Evolutionary conservation across 83 land plant species (phyloP), one percentile per base, ranked within the genome.

Genomic region (Larix sibirica): DNA sequence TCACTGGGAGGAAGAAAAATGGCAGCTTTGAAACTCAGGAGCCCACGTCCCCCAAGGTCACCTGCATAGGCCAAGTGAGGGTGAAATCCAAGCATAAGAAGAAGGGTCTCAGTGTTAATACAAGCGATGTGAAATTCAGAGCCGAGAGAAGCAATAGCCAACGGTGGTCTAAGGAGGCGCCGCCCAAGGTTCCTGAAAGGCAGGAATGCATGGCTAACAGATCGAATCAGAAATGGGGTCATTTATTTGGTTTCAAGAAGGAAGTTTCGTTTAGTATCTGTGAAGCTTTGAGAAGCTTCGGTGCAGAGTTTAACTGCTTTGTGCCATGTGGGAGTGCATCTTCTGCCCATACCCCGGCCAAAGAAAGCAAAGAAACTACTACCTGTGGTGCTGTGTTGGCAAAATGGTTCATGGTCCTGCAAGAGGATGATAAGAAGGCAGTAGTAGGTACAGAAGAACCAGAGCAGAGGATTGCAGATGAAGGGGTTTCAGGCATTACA

Each of bases 21-120:
- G 89, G 89, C 6, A 85, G 82, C 14, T 92, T 86, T 40, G 94
- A 90, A 38, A 84, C 88, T 20, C 90, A 87, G 28, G 95, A 92
- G 81, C 95, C 95, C 8, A 81, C 91, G 14, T 92, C 95, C 1
- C 95, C 95, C 12, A 92, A 92, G 68, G 94, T 92, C 13, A 92
- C 94, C 47, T 92, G 94, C 89, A 92, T 92, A 65, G 94, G 94
- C 26, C 92, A 92, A 85, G 95, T 92, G 7, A 42, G 95, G 6
- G 95, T 92, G 4, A 92, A 88, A 82, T 85, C 89, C 44, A 90
- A 85, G 91, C 88, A 88, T 79, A 85, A 86, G n/a, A 21, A 62
- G 56, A 36, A 36, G 65, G 77, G 89, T 70, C 67, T 86, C 3
- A 85, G 88, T 24, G 83, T 88, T 8, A 77, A 86, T 70, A 65